Base-by-base conservation (phyloP, 176 grass and related monocot species). In the Themeda triandra region DNA sequence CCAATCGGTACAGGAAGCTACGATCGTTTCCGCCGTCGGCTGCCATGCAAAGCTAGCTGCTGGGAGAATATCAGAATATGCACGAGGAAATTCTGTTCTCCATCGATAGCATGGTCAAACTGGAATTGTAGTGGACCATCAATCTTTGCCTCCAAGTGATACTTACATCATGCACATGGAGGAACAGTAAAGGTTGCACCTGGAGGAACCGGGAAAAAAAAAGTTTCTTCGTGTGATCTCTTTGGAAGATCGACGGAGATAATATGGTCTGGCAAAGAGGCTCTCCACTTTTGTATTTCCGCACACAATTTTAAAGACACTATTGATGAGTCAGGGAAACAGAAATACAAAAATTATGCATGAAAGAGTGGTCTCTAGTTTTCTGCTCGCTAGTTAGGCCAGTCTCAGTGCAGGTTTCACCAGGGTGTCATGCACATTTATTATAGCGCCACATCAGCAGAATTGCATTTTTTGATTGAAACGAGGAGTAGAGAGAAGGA, bases 11-110 rank as follows among this genome's bases (percentile, higher is more conserved):
- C 69, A 83, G 51, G 54, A 63, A 60, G 51, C 79, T 81, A 81
- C 46, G 79, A 56, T 58, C 46, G 31, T 81, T 56, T 70, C 79
- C 23, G 65, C 79, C 79, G 66, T 81, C 79, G 44, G 79, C 79
- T 70, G 67, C 21, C 6, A 24, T 24, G 30, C 63, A 51, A 3
- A 33, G 39, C 5, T 24, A 3, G 13, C 3, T 10, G 66, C 0
- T 0, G 77, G 39, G 29, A 31, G 18, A 53, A 21, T 53, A 21
- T 54, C 51, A 1, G 51, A 54, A 54, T 54, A 54, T 54, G 51
- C 51, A 58, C 53, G 21, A 58, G 21, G 8, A 58, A 58, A 63
- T 42, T 78, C 33, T 33, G 32, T 3, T 39, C 53, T n/a, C 53
- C 53, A 56, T 37, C 14, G 56, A 63, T 63, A 11, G 24, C 76